These are phyloP conservation scores for Coemansia sp. DNA, from an alignment of 192 early-diverging fungal species.

Conservation along the genomic window DNA sequence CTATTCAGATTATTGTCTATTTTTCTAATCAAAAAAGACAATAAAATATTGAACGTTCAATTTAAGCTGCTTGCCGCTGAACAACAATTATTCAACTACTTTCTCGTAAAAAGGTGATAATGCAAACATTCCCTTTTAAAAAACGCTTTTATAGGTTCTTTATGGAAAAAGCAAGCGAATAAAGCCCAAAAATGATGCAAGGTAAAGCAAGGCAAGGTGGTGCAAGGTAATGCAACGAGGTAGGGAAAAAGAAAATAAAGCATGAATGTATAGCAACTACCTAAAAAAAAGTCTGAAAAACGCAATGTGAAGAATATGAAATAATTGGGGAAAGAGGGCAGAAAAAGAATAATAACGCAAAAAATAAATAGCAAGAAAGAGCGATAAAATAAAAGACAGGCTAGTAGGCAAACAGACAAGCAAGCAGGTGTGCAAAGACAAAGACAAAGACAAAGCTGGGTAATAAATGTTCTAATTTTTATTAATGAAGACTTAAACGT, in stretches of 20 bases:
- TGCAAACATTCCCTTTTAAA: no score
- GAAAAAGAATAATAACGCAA: no score
- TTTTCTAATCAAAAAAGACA: not conserved
- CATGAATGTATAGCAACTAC: not conserved
- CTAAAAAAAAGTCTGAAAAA: not conserved
- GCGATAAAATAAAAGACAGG: no score
- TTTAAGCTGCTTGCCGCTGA: not conserved
- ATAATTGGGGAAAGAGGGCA: not conserved
- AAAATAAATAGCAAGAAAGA: no score
- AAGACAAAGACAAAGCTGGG: not conserved
- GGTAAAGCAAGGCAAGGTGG: not conserved
- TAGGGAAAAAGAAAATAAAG: no score
- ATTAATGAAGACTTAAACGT: conserved; percentile 38
- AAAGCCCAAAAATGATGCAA: not conserved
- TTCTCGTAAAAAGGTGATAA: no score
- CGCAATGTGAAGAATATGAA: not conserved
- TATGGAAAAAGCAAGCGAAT: not conserved
- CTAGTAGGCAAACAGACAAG: no score
- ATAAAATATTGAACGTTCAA: not conserved
- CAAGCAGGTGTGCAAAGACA: no score
- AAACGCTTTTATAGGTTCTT: not conserved
- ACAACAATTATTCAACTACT: not conserved
- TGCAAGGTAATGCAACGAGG: not conserved
- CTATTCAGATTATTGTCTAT: not conserved
- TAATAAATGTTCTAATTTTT: not conserved